Conservation (phyloP, 163 green algal species). For the Smithsoniella earleae region DNA sequence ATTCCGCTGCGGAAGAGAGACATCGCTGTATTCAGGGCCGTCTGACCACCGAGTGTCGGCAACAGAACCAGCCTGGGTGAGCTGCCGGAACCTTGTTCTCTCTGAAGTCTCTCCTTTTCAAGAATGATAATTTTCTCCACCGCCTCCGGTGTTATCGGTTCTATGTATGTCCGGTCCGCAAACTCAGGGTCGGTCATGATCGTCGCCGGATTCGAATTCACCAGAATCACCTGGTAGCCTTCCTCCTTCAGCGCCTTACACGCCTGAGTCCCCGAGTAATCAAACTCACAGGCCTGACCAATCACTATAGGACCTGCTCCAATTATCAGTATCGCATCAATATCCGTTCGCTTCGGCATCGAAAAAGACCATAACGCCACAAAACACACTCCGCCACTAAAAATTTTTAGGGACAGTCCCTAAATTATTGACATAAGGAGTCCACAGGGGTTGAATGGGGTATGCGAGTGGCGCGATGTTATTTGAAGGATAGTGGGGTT, state of each 20-base stretch:
- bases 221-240: slow-evolving; percentile 88
- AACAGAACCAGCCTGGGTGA: slow-evolving; percentile 92
- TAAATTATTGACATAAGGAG: no score
- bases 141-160: slow-evolving; percentile 91
- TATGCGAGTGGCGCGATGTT: no score
- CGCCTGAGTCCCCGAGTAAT: slow-evolving; percentile 98
- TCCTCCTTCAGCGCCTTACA: slow-evolving; percentile 90
- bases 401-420: no score
- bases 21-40: slow-evolving; percentile 92
- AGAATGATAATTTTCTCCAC: slow-evolving; percentile 52
- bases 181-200: slow-evolving; percentile 99
- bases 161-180: slow-evolving; percentile 93
- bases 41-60: slow-evolving; percentile 98
- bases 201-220: slow-evolving; percentile 99
- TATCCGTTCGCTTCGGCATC: no score
- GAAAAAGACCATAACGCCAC: no score
- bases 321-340: slow-evolving; percentile 41
- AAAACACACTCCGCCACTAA: no score
- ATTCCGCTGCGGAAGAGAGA: slow-evolving; percentile 63
- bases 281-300: slow-evolving; percentile 97
- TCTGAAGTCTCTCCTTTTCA: slow-evolving; percentile 72
- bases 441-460: no score
- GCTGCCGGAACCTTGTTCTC: no score
- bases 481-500: no score
- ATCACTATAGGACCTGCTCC: slow-evolving; percentile 97